Evolutionary conservation across 306 rosid genomes (phyloP).

Genomic region (Gastrolobium bilobum): DNA sequence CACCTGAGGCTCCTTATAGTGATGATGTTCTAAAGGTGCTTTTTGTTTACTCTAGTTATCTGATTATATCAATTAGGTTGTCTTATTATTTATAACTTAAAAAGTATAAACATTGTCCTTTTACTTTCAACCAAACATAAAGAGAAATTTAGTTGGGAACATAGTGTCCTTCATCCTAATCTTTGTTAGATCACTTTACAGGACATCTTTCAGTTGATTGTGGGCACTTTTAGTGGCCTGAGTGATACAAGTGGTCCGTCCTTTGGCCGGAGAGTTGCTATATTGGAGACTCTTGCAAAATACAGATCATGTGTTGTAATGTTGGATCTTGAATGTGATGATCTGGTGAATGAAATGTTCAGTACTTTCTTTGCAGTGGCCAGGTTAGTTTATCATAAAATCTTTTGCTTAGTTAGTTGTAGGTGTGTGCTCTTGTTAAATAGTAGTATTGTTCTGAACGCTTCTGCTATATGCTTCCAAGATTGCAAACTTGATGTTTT

Average conservation of each 20-base stretch:
- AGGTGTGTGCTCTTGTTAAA: conserved; percentile 22
- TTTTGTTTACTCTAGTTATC: conserved; percentile 44
- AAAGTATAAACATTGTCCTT: conserved; percentile 8
- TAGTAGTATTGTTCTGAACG: conserved; percentile 35
- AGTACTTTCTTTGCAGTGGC: conserved; percentile 85
- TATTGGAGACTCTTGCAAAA: conserved; percentile 93
- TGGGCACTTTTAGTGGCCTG: conserved; percentile 89
- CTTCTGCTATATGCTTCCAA: conserved; percentile 41
- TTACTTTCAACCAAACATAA: conserved; percentile 27
- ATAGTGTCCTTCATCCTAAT: conserved; percentile 47
- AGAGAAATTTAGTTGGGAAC: conserved; percentile 32
- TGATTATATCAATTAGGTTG: conserved; percentile 42
- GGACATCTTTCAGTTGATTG: conserved; percentile 94
- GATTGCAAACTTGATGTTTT: conserved; percentile 40
- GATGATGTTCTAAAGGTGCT: conserved; percentile 91
- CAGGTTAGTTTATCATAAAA: conserved; percentile 68
- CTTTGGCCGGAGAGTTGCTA: conserved; percentile 85
- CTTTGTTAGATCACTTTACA: conserved; percentile 58
- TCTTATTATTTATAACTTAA: conserved; percentile 21
- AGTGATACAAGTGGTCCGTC: conserved; percentile 83
- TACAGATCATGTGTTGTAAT: conserved; percentile 99
- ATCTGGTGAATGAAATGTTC: conserved; percentile 94
- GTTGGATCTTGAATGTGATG: conserved; percentile 99
- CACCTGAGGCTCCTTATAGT: conserved; percentile 96
- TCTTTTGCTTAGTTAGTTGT: conserved; percentile 37